phyloP scores from a whole-genome alignment of 1,284 basidiomycete genomes.

The Tilletia horrida region DNA sequence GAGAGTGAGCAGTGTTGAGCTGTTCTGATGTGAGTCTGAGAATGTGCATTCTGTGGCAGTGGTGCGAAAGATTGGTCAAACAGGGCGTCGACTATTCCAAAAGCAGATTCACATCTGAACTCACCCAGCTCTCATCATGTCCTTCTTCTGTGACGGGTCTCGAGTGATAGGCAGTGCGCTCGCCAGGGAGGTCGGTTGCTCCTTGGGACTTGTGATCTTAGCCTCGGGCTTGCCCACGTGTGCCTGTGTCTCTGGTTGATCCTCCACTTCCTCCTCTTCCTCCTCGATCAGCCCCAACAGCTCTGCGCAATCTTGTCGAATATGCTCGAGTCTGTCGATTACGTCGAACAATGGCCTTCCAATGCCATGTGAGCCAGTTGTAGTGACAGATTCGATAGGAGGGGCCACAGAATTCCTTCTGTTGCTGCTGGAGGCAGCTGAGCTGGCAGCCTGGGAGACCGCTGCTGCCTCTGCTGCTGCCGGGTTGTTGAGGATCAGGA shows the following conservation, averaged over 20 bases:
- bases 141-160: conserved; percentile 5
- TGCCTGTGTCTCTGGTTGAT: conserved; percentile 62
- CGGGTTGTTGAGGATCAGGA: conserved; percentile 17
- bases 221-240: background rate
- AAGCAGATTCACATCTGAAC: background rate
- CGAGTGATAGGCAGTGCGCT: background rate
- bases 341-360: conserved; percentile 72
- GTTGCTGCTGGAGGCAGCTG: background rate
- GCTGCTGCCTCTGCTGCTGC: conserved; percentile 24
- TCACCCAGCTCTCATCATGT: conserved; percentile 17
- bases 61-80: background rate
- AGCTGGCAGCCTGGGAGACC: conserved; percentile 54
- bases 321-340: conserved; percentile 79
- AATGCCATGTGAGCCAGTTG: conserved; percentile 73
- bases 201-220: no score
- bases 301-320: conserved; percentile 77
- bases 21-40: conserved; percentile 75
- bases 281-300: conserved; percentile 74
- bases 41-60: conserved; percentile 61
- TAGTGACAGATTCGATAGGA: conserved; percentile 73
- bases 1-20: conserved; percentile 83
- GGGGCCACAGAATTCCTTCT: conserved; percentile 56
- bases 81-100: conserved; percentile 28
- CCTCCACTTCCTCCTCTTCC: conserved; percentile 69
- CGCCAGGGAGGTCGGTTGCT: background rate